Evolutionary conservation across 129 eudicot genomes (phyloP), one percentile per base, ranked within the genome.

Genomic region (Mikania micrantha): DNA sequence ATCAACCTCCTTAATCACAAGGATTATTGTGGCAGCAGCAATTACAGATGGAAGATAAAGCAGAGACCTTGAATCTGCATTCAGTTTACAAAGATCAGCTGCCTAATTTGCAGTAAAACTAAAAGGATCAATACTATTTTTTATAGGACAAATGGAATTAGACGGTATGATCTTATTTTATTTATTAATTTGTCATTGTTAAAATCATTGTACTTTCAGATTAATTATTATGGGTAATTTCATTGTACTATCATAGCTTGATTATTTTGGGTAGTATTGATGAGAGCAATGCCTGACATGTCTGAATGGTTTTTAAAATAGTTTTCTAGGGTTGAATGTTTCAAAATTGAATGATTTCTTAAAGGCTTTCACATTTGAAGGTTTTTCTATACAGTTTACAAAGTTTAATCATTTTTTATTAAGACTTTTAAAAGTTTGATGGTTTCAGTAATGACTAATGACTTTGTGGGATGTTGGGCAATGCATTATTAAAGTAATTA

Each of bases 1-100:
- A 77, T 77, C 81, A 64, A 77, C 24, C 34, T 77, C 81, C 45
- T 70, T 53, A 64, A 77, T 62, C 76, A 70, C 76, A 62, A 77
- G 60, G 38, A 32, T 1, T 61, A 77, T 70, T 16, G 71, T 70
- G 50, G 81, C 72, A 70, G 85, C 20, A 9, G 76, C 67, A 41
- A 62, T 49, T 53, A 61, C 72, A 61, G 81, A 77, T 29, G 81
- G 81, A 70, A 49, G 81, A 77, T 77, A 70, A 70, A 40, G 66
- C 53, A 70, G 41, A 61, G 50, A 77, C 72, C 71, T 77, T 28
- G 76, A 70, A 77, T 77, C 81, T 77, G 66, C 56, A 70, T 49
- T 34, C 63, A 58, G 15, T 20, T 24, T 28, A 62, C 28, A 72
- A 34, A 35, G 32, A 62, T 66, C 50, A 52, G 64, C 32, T 15